A percentile compares a stretch with the other conserved stretches of the same genome.
Evolutionary conservation across 2,329 filamentous ascomycete genomes (phyloP).

Genomic region (Calonectria multiphialidica): DNA sequence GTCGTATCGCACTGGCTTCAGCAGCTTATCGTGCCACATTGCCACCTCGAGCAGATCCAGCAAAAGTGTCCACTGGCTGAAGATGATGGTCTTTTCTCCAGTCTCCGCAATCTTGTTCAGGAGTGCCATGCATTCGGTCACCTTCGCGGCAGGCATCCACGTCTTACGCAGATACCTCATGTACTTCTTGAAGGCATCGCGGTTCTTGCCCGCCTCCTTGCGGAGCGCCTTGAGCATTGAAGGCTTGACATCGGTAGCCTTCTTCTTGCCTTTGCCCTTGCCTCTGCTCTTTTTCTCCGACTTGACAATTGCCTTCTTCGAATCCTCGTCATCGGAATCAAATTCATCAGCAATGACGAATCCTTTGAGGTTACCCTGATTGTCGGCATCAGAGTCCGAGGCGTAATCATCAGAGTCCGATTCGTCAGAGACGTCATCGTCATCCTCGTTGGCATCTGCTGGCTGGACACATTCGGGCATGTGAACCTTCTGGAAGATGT

Average conservation of each 20-base stretch:
- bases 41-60: constrained; percentile 81
- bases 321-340: constrained; percentile 47
- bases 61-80: constrained; percentile 84
- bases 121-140: constrained; percentile 81
- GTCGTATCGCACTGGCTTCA: constrained; percentile 79
- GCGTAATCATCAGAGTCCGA: constrained; percentile 45
- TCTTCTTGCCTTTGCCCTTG: constrained; percentile 54
- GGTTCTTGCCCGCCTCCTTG: constrained; percentile 73
- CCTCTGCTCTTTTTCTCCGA: constrained; percentile 39
- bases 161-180: constrained; percentile 75
- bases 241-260: constrained; percentile 58
- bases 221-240: constrained; percentile 75
- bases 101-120: constrained; percentile 74
- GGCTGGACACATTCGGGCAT: constrained; percentile 66
- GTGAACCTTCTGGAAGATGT: constrained; percentile 80
- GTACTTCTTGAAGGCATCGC: constrained; percentile 75
- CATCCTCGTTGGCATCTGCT: constrained; percentile 49
- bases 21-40: constrained; percentile 70
- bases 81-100: constrained; percentile 78
- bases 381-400: constrained; percentile 49
- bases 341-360: constrained; percentile 64
- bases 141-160: constrained; percentile 85
- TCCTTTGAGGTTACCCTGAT: constrained; percentile 58
- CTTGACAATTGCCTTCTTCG: constrained; percentile 33
- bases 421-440: constrained; percentile 44